Percentiles rank a stretch among this genome's conserved stretches.
Evolutionary conservation across 2,329 filamentous ascomycete genomes (phyloP).

Genomic region (Alternaria atra): DNA sequence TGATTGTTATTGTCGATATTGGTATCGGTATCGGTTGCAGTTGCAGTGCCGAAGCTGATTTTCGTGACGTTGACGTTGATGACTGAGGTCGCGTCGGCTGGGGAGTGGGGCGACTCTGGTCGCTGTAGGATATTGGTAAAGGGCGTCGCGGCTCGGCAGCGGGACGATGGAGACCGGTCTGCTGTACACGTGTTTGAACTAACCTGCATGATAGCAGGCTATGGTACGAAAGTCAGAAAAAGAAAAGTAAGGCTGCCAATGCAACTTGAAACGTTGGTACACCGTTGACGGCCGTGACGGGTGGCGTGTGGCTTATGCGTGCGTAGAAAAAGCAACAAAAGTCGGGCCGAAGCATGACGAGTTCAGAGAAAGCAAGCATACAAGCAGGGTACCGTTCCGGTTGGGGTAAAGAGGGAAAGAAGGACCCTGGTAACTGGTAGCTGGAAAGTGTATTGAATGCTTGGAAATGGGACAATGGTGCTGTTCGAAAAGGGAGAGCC

Average conservation of each 20-base stretch:
- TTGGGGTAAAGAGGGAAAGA: background rate
- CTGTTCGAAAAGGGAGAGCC: background rate
- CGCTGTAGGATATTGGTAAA: background rate
- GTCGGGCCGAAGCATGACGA: background rate
- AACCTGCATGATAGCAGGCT: background rate
- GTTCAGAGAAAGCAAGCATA: slow-evolving; percentile 1
- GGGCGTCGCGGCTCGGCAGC: background rate
- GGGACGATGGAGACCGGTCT: background rate
- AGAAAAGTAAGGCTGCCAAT: background rate
- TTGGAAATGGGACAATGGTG: background rate
- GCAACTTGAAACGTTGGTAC: background rate
- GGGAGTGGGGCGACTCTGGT: background rate
- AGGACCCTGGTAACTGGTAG: background rate
- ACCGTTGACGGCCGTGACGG: background rate
- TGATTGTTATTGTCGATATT: background rate
- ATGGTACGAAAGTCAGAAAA: background rate
- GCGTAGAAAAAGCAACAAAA: background rate
- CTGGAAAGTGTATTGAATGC: background rate
- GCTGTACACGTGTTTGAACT: slow-evolving; percentile 1
- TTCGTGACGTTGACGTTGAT: background rate
- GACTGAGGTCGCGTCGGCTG: background rate
- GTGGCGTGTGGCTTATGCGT: background rate
- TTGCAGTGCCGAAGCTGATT: background rate
- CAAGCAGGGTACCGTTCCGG: background rate
- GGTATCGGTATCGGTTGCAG: background rate